Percentiles rank a stretch among this genome's conserved stretches.
Conservation (phyloP, 306 rosid genomes). For the Delonix regia region DNA sequence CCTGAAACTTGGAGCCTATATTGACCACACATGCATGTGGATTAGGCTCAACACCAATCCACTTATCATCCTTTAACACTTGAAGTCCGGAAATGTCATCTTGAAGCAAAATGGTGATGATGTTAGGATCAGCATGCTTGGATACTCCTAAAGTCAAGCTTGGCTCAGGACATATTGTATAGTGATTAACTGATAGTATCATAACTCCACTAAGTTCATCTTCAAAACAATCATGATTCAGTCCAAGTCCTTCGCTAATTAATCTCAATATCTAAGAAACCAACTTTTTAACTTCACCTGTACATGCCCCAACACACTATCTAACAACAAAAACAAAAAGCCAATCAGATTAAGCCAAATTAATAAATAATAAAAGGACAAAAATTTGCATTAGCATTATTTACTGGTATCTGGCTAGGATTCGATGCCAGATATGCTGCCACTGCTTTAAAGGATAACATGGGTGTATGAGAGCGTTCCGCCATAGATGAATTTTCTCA, state of each 20-base stretch:
- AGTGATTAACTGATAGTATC: background rate
- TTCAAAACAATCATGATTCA: slow-evolving; percentile 27
- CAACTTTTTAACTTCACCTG: slow-evolving; percentile 11
- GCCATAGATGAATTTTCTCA: slow-evolving; percentile 20
- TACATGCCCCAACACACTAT: slow-evolving; percentile 1
- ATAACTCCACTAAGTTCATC: slow-evolving; percentile 27
- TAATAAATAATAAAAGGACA: too few relatives aligned
- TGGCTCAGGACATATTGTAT: slow-evolving; percentile 45
- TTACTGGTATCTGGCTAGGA: background rate
- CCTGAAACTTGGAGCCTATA: slow-evolving; percentile 32
- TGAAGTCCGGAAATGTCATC: slow-evolving; percentile 39
- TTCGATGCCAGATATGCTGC: slow-evolving; percentile 18
- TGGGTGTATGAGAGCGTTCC: background rate
- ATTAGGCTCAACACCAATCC: slow-evolving; percentile 36
- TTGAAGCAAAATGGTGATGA: slow-evolving; percentile 41
- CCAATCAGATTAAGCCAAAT: background rate
- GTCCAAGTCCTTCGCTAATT: slow-evolving; percentile 5
- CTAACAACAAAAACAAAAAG: background rate
- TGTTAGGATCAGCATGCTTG: slow-evolving; percentile 38
- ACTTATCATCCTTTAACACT: slow-evolving; percentile 33
- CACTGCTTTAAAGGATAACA: slow-evolving; percentile 6
- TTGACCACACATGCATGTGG: slow-evolving; percentile 41
- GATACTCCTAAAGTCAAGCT: slow-evolving; percentile 35
- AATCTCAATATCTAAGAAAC: background rate
- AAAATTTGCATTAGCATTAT: too few relatives aligned